These are phyloP conservation scores for Jatropha podagrica DNA, from an alignment of 441 rosid species.

Conservation along the genomic window DNA sequence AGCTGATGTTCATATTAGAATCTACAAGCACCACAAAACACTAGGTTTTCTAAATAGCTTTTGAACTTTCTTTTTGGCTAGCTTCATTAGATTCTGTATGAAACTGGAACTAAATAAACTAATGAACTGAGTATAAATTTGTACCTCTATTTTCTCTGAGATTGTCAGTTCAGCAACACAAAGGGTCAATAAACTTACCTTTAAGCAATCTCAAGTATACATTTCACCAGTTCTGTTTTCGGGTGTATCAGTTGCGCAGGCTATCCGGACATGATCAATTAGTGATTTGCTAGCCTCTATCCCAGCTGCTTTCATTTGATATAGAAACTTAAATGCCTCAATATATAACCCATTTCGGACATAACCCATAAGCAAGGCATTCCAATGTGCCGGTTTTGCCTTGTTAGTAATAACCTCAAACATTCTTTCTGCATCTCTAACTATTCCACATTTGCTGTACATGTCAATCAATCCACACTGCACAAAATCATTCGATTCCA, in stretches of 20 bases:
- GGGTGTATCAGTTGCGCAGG: constrained; percentile 22
- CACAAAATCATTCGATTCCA: constrained; percentile 40
- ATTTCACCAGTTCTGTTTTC: background rate
- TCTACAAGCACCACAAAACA: background rate
- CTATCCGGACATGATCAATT: constrained; percentile 30
- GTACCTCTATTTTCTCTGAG: background rate
- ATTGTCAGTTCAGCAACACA: background rate
- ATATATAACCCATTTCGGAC: constrained; percentile 2
- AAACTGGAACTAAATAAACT: background rate
- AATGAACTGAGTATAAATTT: background rate
- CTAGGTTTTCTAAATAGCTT: background rate
- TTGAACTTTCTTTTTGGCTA: background rate
- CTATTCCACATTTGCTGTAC: constrained; percentile 56
- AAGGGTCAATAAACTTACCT: background rate
- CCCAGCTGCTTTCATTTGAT: constrained; percentile 58
- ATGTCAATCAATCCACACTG: constrained; percentile 55
- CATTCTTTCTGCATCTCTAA: constrained; percentile 46
- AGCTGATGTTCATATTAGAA: background rate
- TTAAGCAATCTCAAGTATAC: background rate
- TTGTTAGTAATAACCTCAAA: constrained; percentile 36
- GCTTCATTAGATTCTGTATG: background rate
- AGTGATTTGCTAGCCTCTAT: constrained; percentile 33
- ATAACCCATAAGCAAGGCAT: constrained; percentile 47
- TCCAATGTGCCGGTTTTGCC: constrained; percentile 43
- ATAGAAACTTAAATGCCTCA: constrained; percentile 48